These are phyloP conservation scores for Chenopodium album DNA, from an alignment of 148 eudicot genomes.

Conservation along the genomic window DNA sequence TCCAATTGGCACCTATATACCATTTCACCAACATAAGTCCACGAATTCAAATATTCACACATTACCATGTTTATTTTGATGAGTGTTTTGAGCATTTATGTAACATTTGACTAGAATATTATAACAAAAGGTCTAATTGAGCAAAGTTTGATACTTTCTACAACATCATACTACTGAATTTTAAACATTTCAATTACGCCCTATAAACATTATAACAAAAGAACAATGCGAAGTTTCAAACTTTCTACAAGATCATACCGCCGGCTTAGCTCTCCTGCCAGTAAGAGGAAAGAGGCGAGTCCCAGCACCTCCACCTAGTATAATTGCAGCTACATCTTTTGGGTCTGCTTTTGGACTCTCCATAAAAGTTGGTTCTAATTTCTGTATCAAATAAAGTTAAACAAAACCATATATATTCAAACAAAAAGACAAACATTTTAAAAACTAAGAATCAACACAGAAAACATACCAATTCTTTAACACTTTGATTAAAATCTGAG, in stretches of 20 bases:
- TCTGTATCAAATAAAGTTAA: slow-evolving; percentile 42
- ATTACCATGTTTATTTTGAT: no score
- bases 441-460: neutral
- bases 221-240: no score
- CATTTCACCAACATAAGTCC: neutral
- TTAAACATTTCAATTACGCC: no score
- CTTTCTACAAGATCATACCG: slow-evolving; percentile 47
- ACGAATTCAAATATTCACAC: no score
- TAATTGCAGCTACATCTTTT: slow-evolving; percentile 74
- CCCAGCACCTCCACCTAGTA: slow-evolving; percentile 91
- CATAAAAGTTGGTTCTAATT: slow-evolving; percentile 37
- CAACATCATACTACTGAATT: no score
- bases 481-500: slow-evolving; percentile 41
- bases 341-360: slow-evolving; percentile 66
- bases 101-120: neutral
- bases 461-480: slow-evolving; percentile 39
- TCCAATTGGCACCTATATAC: slow-evolving; percentile 82
- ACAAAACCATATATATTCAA: slow-evolving; percentile 30
- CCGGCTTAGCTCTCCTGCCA: slow-evolving; percentile 80
- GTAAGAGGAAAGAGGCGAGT: slow-evolving; percentile 90
- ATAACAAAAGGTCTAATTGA: no score
- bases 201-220: neutral
- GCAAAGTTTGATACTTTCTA: no score
- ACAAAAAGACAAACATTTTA: neutral
- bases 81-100: neutral